Evolutionary conservation across 1,284 basidiomycete genomes (phyloP), one percentile per base, ranked within the genome.

Genomic region (Cutaneotrichosporon arboriforme): DNA sequence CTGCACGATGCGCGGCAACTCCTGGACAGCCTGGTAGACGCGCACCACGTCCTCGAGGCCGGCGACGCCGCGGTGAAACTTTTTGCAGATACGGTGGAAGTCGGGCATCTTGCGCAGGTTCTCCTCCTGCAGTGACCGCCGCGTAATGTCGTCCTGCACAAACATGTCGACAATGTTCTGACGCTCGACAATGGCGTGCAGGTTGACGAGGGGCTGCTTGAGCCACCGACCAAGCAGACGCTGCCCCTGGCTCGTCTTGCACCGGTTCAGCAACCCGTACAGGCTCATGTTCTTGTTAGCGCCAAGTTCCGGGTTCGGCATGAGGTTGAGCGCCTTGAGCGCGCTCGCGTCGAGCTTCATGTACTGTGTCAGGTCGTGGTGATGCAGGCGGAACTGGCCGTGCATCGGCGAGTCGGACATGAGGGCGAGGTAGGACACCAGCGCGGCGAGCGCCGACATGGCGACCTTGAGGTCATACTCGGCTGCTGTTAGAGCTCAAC

Each of bases 341-440:
- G 96, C 96, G 58, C 91, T 94, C 1, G 91, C 90, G 72, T 98
- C 96, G 13, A 98, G 82, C 55, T 87, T 87, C 87, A 99, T 96
- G 72, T 87, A 98, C 68, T 92, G 92, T 1, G 87, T 84, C 1
- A 99, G 80, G 68, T 98, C 93, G 70, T 98, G 93, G 0, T 86
- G 88, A 45, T 81, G 81, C 10, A 99, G 80, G 9, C 80, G 81
- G 77, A 86, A 98, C 61, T 85, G 82, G 44, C 85, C 86, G 64
- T 89, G 85, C 68, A 96, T 91, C 8, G 84, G 80, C 5, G 85
- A 76, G 66, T 97, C 90, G 13, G 83, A 79, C n/a, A 93, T 79
- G 13, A 98, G 83, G 18, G 82, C 81, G 1, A 98, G 83, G 69
- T 96, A 97, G 4, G 80, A 78, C 53, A 96, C 81, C 14, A 98